phyloP scores from a whole-genome alignment of 371 early-diverging fungal genomes.

The Syncephalis plumigaleata region DNA sequence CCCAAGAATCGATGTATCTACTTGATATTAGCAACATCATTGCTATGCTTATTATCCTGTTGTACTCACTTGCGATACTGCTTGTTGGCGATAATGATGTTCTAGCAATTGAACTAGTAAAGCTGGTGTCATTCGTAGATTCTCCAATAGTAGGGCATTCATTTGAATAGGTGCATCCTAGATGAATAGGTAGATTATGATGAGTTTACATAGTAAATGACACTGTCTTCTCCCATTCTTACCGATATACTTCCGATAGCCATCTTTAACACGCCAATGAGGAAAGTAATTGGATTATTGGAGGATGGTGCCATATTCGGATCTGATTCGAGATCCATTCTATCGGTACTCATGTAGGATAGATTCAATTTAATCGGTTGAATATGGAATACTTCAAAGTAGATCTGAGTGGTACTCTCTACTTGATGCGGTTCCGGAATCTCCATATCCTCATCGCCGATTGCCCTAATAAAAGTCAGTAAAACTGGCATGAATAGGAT shows the following conservation, averaged over 20 bases:
- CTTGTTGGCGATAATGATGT: constrained; percentile 76
- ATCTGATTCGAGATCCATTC: constrained; percentile 17
- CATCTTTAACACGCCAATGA: constrained; percentile 86
- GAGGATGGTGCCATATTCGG: constrained; percentile 8
- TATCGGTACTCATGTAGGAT: constrained; percentile 79
- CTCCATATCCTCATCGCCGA: constrained; percentile 31
- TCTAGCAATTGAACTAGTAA: constrained; percentile 62
- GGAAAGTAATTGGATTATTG: constrained; percentile 23
- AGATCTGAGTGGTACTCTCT: constrained; percentile 54
- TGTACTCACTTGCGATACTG: too few species aligned
- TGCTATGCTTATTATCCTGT: too few species aligned
- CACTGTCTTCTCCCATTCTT: neutral
- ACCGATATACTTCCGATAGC: constrained; percentile 76
- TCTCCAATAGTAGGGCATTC: constrained; percentile 82
- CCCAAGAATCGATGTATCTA: constrained; percentile 91
- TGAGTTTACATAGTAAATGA: neutral
- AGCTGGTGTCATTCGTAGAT: constrained; percentile 61
- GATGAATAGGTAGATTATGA: neutral
- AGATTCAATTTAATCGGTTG: constrained; percentile 90
- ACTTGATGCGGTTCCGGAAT: constrained; percentile 51
- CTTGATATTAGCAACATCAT: constrained; percentile 21
- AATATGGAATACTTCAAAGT: constrained; percentile 86
- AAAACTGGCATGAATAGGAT: neutral
- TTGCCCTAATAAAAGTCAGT: neutral
- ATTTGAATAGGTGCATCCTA: constrained; percentile 78